Evolutionary conservation across 345 rosid genomes (phyloP), one percentile per base, ranked within the genome.

Genomic region (Carallia brachiata): DNA sequence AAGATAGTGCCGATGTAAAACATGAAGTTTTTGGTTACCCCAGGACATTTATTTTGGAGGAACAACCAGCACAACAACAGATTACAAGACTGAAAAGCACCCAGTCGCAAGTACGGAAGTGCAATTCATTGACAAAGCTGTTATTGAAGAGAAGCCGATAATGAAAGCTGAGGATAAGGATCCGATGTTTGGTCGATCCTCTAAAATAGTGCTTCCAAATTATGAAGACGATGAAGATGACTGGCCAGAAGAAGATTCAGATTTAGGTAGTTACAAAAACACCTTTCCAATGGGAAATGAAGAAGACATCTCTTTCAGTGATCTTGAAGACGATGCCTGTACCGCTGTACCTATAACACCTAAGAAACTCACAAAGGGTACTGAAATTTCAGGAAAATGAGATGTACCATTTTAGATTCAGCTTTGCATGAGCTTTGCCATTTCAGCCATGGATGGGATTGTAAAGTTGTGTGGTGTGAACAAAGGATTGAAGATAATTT

Each of bases 221-320:
- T 71, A 61, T 62, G 76, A 77, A 50, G 80, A 77, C 5, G 76
- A 71, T 18, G 76, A 71, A 3, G 80, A 71, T 53, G 76, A 48
- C 61, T 77, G 80, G 80, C 76, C 53, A 28, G 72, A 71, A 19
- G 79, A 70, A 62, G 80, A 67, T 67, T 77, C 69, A 12, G 79
- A 77, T 54, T 56, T 66, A 56, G 76, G 69, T 40, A 52, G 65
- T 71, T 77, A 71, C 65, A 77, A 71, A 52, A 36, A 66, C 59
- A 62, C 65, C 61, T 61, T 70, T 7, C 66, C 73, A 36, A 1
- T 19, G 36, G 75, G 80, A 28, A 71, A 77, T 52, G 76, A 66
- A 71, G 80, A 77, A 56, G 80, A 77, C 28, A 47, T 77, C 37
- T 77, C 80, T 17, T 77, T 77, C 65, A 77, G 80, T 36, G 80